Base-by-base conservation (phyloP, 129 eudicot species). In the Gnaphalium uliginosum region DNA sequence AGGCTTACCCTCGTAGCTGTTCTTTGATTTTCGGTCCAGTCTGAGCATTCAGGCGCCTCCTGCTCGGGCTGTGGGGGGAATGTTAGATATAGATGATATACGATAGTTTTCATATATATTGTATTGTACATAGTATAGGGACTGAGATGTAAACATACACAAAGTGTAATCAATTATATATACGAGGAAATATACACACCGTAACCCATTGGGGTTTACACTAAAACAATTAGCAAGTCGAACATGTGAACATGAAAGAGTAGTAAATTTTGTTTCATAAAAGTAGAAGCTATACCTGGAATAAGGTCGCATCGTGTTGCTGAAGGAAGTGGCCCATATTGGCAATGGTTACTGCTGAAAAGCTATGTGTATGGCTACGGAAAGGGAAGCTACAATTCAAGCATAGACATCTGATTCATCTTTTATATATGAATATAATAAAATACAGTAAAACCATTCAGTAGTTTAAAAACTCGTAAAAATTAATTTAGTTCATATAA, bases 401-500 rank as follows among this genome's bases (percentile, higher is more conserved):
- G 29, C 54, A 69, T 25, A 41, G 73, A 57, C 33, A 41, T 68
- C 22, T 25, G 35, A 27, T n/a, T 54, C 64, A 53, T 71, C 65
- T n/a, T 6, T 51, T 27, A 26, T 51, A 6, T 13, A 4, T 43
- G 24, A 0, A 68, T 6, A 18, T 5, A 15, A 10, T 0, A 37
- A 8, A 37, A 8, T 8, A n/a, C 29, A 66, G 4, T 27, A 5
- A 2, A 51, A 56, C 57, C 66, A 30, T 72, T 72, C 4, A 18
- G 6, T 66, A 32, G 71, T 67, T 56, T 39, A n/a, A 3, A 21
- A 67, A 1, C 56, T 37, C 1, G 39, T 14, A 29, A 51, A 71
- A 54, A 58, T 39, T 24, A 39, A 33, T 54, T n/a, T 13, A 54
- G 10, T 18, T 19, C 8, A 54, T 54, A 1, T 54, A 0, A 43